These are phyloP conservation scores for Candida palmyrensis DNA, from an alignment of 805 yeast species.

Conservation along the genomic window DNA sequence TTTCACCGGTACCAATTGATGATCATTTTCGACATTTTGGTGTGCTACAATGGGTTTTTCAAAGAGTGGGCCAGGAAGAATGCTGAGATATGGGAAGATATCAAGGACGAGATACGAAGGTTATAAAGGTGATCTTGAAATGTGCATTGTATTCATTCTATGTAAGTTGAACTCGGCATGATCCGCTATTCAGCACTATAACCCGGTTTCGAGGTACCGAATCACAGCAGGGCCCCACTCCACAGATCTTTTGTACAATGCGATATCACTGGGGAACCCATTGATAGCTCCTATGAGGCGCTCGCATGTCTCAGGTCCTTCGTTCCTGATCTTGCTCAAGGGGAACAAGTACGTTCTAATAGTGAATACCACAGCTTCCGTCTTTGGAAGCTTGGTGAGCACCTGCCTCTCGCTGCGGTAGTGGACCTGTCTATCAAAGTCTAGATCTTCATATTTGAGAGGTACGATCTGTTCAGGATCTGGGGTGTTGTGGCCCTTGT, in stretches of 20 bases:
- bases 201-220: constrained; percentile 12
- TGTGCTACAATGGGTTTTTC: constrained; percentile 50
- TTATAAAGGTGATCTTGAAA: constrained; percentile 9
- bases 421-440: constrained; percentile 34
- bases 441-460: constrained; percentile 23
- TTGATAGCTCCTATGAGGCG: constrained; percentile 59
- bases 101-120: constrained; percentile 36
- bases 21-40: constrained; percentile 47
- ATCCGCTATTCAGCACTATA: neutral
- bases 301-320: constrained; percentile 35
- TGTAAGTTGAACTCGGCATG: neutral
- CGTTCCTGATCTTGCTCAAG: constrained; percentile 23
- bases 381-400: constrained; percentile 32
- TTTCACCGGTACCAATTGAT: constrained; percentile 48
- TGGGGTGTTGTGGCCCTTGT: constrained; percentile 34
- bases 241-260: constrained; percentile 55
- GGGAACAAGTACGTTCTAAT: constrained; percentile 38
- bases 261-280: constrained; percentile 55
- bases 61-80: constrained; percentile 66
- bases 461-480: constrained; percentile 20
- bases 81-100: constrained; percentile 62
- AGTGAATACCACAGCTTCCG: constrained; percentile 36
- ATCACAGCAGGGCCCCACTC: constrained; percentile 69
- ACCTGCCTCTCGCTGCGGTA: constrained; percentile 41
- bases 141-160: neutral